Percentiles rank a stretch among this genome's conserved stretches.
Evolutionary conservation across 495 filamentous ascomycete genomes (phyloP).

Genomic region (Aspergillus wentii): DNA sequence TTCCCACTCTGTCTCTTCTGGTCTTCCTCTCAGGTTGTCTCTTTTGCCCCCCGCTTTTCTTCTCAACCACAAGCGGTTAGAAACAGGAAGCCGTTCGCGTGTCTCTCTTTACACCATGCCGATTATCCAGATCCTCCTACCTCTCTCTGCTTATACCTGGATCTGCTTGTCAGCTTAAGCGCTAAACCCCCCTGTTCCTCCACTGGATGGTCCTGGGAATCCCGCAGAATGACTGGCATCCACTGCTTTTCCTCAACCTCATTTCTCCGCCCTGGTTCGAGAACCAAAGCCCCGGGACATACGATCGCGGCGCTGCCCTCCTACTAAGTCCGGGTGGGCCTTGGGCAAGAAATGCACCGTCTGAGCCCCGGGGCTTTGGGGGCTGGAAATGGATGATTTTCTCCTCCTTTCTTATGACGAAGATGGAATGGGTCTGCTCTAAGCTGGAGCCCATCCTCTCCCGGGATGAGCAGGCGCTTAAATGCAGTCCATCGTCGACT

Average conservation of each 20-base stretch:
- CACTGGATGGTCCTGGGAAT: too few relatives aligned
- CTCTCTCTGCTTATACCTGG: too few relatives aligned
- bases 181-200: conserved; percentile 15
- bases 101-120: too few relatives aligned
- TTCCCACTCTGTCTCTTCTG: too few relatives aligned
- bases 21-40: too few relatives aligned
- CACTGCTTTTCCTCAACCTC: too few relatives aligned
- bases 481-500: conserved; percentile 36
- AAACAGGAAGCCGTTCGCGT: too few relatives aligned
- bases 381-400: too few relatives aligned
- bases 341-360: conserved; percentile 18
- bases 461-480: conserved; percentile 30
- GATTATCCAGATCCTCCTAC: too few relatives aligned
- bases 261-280: conserved; percentile 16
- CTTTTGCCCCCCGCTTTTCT: too few relatives aligned
- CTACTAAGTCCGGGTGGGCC: conserved; percentile 17
- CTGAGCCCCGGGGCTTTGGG: conserved; percentile 25
- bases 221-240: too few relatives aligned
- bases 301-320: conserved; percentile 15
- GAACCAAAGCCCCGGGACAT: conserved; percentile 18
- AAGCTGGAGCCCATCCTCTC: conserved; percentile 4
- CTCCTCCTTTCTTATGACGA: conserved; percentile 12
- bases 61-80: too few relatives aligned
- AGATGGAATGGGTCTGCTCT: conserved; percentile 9
- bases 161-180: conserved; percentile 13